phyloP scores from a whole-genome alignment of 2,329 filamentous ascomycete species.

The Stachybotrys elegans region DNA sequence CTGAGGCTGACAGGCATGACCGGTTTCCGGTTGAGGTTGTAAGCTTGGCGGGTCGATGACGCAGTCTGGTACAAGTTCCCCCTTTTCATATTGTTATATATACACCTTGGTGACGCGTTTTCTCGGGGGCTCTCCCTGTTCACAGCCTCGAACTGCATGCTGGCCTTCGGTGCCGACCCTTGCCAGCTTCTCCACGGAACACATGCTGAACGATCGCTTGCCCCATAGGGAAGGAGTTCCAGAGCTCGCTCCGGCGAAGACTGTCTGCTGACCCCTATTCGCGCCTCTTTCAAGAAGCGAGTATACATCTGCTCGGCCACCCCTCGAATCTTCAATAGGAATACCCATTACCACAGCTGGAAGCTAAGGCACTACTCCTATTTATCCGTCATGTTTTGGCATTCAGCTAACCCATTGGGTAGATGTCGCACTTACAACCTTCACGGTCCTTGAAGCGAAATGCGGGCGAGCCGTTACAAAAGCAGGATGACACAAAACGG shows the following conservation, averaged over 20 bases:
- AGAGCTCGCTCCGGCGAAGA: not conserved
- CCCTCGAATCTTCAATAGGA: not conserved
- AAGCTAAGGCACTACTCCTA: not conserved
- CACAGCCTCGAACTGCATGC: slow-evolving; percentile 1
- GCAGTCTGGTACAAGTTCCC: not conserved
- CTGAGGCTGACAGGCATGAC: not conserved
- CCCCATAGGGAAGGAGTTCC: not conserved
- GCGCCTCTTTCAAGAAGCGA: not conserved
- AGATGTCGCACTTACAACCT: not conserved
- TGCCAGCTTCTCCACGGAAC: slow-evolving; percentile 1
- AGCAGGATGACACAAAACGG: not conserved
- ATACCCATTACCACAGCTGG: not conserved
- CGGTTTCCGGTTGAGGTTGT: not conserved
- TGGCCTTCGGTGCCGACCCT: slow-evolving; percentile 1
- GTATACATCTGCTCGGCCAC: not conserved
- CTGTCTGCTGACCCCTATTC: slow-evolving; percentile 1
- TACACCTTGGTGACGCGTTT: slow-evolving; percentile 1
- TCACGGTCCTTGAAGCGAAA: not conserved
- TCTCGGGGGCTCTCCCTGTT: not conserved
- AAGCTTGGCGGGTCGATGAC: not conserved
- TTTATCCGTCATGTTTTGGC: not conserved
- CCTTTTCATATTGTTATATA: not conserved
- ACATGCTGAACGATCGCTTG: not conserved
- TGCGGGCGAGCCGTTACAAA: not conserved
- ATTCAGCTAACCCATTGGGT: not conserved